phyloP scores from a whole-genome alignment of 495 filamentous ascomycete species.

The Aspergillus campestris region DNA sequence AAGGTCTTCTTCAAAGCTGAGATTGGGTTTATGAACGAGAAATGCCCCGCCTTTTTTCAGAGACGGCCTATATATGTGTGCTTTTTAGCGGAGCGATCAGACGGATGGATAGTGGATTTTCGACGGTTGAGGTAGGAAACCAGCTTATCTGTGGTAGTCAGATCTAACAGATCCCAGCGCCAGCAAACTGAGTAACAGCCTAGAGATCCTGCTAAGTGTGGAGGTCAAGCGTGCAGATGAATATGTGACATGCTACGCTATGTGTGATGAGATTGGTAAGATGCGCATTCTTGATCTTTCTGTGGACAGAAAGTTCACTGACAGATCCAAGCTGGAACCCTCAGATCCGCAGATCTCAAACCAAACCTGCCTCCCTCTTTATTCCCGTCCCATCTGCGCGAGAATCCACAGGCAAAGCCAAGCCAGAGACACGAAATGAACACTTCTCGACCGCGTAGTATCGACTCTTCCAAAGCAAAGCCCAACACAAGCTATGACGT shows the following conservation, averaged over 20 bases:
- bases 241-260: conserved; percentile 60
- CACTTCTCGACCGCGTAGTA: conserved; percentile 2
- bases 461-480: conserved; percentile 4
- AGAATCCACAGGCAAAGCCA: background rate
- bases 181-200: conserved; percentile 52
- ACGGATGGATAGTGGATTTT: conserved; percentile 69
- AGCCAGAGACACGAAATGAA: conserved; percentile 2
- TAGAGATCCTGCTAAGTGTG: conserved; percentile 54
- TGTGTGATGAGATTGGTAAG: conserved; percentile 79
- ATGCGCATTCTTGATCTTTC: background rate
- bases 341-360: conserved; percentile 50
- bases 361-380: conserved; percentile 48
- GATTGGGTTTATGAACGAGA: conserved; percentile 66
- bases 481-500: conserved; percentile 1
- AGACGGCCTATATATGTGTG: conserved; percentile 56
- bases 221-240: conserved; percentile 49
- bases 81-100: conserved; percentile 66
- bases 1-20: conserved; percentile 57
- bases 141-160: background rate
- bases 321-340: conserved; percentile 59
- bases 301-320: background rate
- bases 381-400: conserved; percentile 35
- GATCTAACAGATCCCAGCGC: conserved; percentile 40
- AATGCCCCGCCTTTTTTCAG: conserved; percentile 51
- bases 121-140: conserved; percentile 52